Base-by-base conservation (phyloP, 495 filamentous ascomycete genomes). In the Hypoxylon trugodes region DNA sequence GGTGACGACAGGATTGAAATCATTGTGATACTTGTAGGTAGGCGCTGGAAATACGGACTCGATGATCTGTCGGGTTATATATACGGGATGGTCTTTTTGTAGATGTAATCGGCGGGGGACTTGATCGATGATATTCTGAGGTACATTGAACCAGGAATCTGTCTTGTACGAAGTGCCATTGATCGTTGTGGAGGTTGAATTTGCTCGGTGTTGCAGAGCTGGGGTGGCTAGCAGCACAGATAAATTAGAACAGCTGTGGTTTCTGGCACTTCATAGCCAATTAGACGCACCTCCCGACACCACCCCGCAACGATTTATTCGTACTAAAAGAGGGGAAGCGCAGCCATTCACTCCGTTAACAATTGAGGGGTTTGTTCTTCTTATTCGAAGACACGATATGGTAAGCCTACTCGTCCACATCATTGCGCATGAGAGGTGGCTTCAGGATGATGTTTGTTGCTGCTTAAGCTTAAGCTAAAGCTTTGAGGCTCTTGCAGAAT, bases 11-110 rank as follows among this genome's bases (percentile, higher is more conserved):
- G 95, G 93, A 63, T 87, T 86, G 69, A 92, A 84, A 33, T 84
- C 77, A 59, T 90, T 90, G 81, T 97, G 86, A 70, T 88, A 82
- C 28, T 85, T 87, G 79, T 86, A 98, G 10, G 78, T 84, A 1
- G 90, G 86, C 3, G 69, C 61, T 1, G 91, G 86, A 73, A 98
- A 98, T 64, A 87, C 86, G 52, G 91, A 93, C 76, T 98, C 93
- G 67, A 98, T 93, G 54, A 98, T 86, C 59, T 90, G 83, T 36
- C 96, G 88, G 3, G 95, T 98, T 69, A 98, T 95, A 55, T 86
- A 83, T 22, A 98, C 81, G 12, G 95, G 95, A 74, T 98, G 95
- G 73, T 94, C 87, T 62, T 87, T 86, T 75, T 94, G 87, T 16
- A 96, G 82, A 74, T 98, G 93, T 4, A 98, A 82, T 46, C 86